Conservation (phyloP, 352 stramenopile genomes). For the Phytophthora constricta region DNA sequence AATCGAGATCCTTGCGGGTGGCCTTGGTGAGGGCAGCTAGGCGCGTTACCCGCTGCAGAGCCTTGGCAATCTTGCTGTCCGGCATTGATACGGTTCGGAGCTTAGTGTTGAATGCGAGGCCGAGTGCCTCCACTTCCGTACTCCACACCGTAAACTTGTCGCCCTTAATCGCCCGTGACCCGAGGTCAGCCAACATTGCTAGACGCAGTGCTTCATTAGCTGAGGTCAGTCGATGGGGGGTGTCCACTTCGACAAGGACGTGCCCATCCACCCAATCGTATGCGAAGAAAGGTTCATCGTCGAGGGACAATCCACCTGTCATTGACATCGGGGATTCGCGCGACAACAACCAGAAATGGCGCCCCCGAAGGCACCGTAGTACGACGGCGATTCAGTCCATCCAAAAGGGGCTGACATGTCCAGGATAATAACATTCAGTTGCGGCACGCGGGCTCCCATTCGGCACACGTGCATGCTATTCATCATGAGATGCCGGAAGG, state of each 20-base stretch:
- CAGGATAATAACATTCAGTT: neutral
- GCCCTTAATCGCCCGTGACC: neutral
- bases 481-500: neutral
- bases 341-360: neutral
- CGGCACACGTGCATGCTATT: neutral
- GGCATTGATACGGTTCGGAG: neutral
- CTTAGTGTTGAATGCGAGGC: neutral
- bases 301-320: neutral
- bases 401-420: neutral
- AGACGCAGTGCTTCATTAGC: neutral
- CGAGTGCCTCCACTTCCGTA: neutral
- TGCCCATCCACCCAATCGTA: neutral
- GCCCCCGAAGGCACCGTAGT: neutral
- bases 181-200: neutral
- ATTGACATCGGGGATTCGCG: neutral
- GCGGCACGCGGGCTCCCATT: neutral
- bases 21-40: neutral
- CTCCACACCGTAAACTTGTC: neutral
- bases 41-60: neutral
- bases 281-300: neutral
- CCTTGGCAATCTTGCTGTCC: no score
- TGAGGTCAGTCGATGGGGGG: neutral
- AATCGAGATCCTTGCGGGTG: neutral
- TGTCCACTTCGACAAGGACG: neutral
- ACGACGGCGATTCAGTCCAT: neutral